Conservation (phyloP, 441 rosid genomes). For the Syzygium malaccense region DNA sequence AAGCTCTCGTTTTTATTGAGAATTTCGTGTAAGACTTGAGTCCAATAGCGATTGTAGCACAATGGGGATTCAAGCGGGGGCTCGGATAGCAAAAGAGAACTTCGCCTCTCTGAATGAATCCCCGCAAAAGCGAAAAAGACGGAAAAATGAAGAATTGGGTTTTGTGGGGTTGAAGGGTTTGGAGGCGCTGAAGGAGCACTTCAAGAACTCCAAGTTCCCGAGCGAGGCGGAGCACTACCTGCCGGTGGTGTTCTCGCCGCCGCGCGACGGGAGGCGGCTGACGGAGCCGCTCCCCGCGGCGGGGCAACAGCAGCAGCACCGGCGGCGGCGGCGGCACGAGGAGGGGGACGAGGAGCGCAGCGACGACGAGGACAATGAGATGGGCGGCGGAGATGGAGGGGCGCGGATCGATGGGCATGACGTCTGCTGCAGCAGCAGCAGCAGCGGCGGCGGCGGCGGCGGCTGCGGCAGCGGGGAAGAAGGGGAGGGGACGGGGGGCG, state of each 20-base stretch:
- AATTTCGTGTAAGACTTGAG: not conserved
- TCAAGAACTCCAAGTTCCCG: conserved; percentile 91
- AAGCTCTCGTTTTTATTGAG: not conserved
- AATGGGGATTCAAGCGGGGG: not conserved
- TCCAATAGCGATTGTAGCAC: not conserved
- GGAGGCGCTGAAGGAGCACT: conserved; percentile 80
- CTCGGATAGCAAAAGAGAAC: not conserved
- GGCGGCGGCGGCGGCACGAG: not conserved
- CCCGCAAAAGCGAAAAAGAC: not conserved
- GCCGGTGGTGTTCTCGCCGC: conserved; percentile 82
- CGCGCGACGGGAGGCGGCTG: conserved; percentile 67
- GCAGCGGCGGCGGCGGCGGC: too few relatives aligned
- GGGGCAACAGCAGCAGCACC: conserved; percentile 19
- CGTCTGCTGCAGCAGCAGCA: not conserved
- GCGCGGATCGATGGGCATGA: not conserved
- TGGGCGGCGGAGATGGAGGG: not conserved
- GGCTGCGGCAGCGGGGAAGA: not conserved
- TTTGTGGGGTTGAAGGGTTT: conserved; percentile 39
- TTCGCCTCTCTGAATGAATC: not conserved
- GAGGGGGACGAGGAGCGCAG: not conserved
- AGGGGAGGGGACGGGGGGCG: not conserved
- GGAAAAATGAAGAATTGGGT: not conserved
- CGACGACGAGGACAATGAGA: not conserved
- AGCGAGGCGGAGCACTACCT: conserved; percentile 73
- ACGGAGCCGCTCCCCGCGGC: conserved; percentile 63